phyloP scores from a whole-genome alignment of 148 eudicot species.

The Polygonum aviculare region DNA sequence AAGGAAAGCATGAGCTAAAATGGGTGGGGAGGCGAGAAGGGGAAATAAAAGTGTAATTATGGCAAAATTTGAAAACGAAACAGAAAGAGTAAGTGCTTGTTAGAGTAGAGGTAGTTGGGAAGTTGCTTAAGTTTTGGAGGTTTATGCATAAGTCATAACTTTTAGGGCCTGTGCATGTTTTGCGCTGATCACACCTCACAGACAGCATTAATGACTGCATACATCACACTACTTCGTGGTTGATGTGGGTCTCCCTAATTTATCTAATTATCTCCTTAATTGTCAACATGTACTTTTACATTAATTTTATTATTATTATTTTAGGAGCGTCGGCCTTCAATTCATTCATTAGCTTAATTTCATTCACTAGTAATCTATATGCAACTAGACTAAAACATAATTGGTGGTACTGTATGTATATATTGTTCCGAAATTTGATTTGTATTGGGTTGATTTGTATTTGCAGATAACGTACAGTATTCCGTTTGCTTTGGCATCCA shows the following conservation, averaged over 20 bases:
- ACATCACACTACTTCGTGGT: not conserved
- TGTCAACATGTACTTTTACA: not conserved
- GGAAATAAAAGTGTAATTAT: not conserved
- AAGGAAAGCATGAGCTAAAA: not conserved
- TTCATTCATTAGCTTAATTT: not conserved
- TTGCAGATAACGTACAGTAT: constrained; percentile 47
- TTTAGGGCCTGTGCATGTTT: not conserved
- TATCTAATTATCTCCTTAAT: not conserved
- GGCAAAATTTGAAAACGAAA: not conserved
- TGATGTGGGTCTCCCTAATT: not conserved
- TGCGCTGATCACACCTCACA: not conserved
- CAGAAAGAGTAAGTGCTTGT: not conserved
- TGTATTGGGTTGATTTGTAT: not conserved
- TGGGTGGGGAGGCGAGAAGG: no score
- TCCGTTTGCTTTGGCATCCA: constrained; percentile 64
- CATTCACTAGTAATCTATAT: no score
- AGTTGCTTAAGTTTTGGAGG: constrained; percentile 1
- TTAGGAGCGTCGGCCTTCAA: not conserved
- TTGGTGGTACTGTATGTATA: not conserved
- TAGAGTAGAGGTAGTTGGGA: not conserved
- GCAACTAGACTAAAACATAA: no score
- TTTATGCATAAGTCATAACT: not conserved
- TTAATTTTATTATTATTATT: not conserved
- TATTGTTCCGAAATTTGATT: not conserved
- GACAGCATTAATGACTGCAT: not conserved